These are phyloP conservation scores for Parietaria judaica DNA, from an alignment of 306 rosid genomes.

Conservation along the genomic window DNA sequence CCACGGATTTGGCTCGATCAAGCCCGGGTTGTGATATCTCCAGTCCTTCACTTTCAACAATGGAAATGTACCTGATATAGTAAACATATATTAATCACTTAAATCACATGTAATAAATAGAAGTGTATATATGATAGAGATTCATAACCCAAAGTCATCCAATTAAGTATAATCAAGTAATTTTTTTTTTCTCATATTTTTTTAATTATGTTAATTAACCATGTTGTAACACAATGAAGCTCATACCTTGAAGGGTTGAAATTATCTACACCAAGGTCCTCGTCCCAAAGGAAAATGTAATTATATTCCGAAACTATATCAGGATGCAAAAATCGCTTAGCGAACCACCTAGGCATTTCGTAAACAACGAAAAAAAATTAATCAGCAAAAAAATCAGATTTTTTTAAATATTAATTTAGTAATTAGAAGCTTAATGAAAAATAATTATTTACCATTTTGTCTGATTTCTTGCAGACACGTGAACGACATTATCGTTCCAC, in stretches of 20 bases:
- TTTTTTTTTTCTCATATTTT: too few relatives aligned
- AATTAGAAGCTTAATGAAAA: slow-evolving; percentile 11
- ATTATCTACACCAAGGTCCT: slow-evolving; percentile 83
- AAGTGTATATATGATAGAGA: too few relatives aligned
- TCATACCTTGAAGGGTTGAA: slow-evolving; percentile 65
- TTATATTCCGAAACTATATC: slow-evolving; percentile 75
- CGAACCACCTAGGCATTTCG: slow-evolving; percentile 76
- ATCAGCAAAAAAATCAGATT: slow-evolving; percentile 10
- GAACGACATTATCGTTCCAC: slow-evolving; percentile 59
- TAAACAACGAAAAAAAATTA: slow-evolving; percentile 11
- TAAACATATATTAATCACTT: slow-evolving; percentile 5
- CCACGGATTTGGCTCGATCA: slow-evolving; percentile 48
- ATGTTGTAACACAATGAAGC: neutral
- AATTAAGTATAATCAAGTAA: neutral
- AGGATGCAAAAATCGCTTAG: slow-evolving; percentile 94
- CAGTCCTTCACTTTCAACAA: slow-evolving; percentile 57
- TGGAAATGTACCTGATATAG: slow-evolving; percentile 52
- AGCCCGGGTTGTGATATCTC: slow-evolving; percentile 95
- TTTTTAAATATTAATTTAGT: neutral
- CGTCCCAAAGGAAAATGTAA: slow-evolving; percentile 95
- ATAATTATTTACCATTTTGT: slow-evolving; percentile 56
- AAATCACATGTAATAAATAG: neutral
- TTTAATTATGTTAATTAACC: too few relatives aligned
- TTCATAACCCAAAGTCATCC: too few relatives aligned
- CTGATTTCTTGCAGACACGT: slow-evolving; percentile 57